A percentile compares a stretch with the other conserved stretches of the same genome.
These are phyloP conservation scores for Mortierella sp. DNA, from an alignment of 371 early-diverging fungal species.

Conservation along the genomic window DNA sequence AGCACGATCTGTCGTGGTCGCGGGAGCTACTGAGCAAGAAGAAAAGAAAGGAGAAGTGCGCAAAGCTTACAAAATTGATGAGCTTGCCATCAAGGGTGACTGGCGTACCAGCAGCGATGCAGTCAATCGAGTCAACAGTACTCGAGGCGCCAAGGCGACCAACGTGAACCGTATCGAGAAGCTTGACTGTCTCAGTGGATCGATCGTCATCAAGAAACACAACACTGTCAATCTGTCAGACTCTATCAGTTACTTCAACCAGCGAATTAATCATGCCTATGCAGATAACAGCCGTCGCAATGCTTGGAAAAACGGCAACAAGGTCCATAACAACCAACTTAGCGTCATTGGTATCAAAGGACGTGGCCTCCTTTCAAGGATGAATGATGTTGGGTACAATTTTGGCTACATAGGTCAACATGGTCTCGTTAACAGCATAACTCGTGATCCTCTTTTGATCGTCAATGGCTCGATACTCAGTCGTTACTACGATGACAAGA, in stretches of 20 bases:
- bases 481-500: conserved; percentile 5
- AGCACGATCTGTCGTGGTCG: conserved; percentile 22
- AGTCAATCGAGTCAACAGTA: not conserved
- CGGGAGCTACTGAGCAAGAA: conserved; percentile 4
- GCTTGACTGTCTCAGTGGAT: not conserved
- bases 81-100: not conserved
- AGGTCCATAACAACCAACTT: not conserved
- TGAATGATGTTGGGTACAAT: not conserved
- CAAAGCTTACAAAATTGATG: not conserved
- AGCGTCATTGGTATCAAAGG: not conserved
- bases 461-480: not conserved
- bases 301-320: conserved; percentile 7
- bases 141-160: not conserved
- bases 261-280: not conserved
- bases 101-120: not conserved
- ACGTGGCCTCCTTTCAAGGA: not conserved
- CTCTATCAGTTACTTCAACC: not conserved
- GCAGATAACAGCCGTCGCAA: not conserved
- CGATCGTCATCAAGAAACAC: not conserved
- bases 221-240: not conserved
- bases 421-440: not conserved
- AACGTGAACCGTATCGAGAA: not conserved
- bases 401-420: not conserved
- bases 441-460: not conserved
- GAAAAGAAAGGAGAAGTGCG: not conserved